phyloP scores from a whole-genome alignment of 805 yeast genomes.

The Kregervanrija delftensis region DNA sequence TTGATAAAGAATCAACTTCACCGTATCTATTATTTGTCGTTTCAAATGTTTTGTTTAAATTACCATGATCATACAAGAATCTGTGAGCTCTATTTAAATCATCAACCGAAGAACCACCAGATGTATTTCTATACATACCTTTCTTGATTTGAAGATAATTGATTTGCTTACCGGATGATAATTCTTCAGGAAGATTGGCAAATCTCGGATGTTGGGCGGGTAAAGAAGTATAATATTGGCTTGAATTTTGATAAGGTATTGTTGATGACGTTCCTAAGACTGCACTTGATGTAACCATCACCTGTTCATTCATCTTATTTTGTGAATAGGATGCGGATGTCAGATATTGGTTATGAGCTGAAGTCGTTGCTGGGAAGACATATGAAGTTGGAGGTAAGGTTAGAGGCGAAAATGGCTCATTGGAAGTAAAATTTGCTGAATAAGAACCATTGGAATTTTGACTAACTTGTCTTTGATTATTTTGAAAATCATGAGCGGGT shows the following conservation, averaged over 20 bases:
- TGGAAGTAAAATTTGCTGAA: too few relatives aligned
- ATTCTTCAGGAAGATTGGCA: slow-evolving; percentile 5
- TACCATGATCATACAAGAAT: slow-evolving; percentile 11
- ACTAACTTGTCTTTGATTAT: too few relatives aligned
- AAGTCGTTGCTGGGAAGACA: not conserved
- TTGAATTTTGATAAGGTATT: too few relatives aligned
- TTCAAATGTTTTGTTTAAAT: slow-evolving; percentile 15
- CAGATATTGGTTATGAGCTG: not conserved
- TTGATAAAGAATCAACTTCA: slow-evolving; percentile 13
- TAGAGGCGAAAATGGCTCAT: too few relatives aligned
- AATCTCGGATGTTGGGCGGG: slow-evolving; percentile 11
- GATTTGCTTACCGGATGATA: slow-evolving; percentile 8
- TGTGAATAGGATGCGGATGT: too few relatives aligned
- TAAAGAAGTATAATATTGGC: not conserved
- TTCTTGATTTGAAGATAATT: slow-evolving; percentile 10
- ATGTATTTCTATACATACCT: slow-evolving; percentile 10
- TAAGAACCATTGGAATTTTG: too few relatives aligned
- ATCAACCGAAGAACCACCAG: slow-evolving; percentile 6
- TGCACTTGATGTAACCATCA: too few relatives aligned
- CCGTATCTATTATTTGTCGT: slow-evolving; percentile 15
- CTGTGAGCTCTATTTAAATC: slow-evolving; percentile 13
- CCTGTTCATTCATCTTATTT: not conserved
- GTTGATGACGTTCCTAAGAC: too few relatives aligned
- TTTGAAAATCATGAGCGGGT: too few relatives aligned
- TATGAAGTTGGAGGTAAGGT: not conserved